These are phyloP conservation scores for Talaromyces borbonicus DNA, from an alignment of 495 filamentous ascomycete species.

Conservation along the genomic window DNA sequence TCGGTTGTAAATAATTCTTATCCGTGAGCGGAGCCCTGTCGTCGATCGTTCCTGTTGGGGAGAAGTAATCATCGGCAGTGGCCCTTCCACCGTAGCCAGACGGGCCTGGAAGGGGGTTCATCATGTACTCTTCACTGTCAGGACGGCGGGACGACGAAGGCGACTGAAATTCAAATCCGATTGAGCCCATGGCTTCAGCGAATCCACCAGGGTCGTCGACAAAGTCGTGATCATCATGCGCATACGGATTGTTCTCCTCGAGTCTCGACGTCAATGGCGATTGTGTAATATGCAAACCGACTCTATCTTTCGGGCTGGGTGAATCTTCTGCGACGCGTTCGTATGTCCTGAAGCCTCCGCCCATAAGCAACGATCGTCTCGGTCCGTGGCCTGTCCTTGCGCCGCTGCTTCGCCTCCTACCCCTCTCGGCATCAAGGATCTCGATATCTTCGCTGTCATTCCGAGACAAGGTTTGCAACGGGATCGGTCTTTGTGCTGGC, in stretches of 20 bases:
- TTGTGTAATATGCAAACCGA: slow-evolving; percentile 12
- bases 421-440: slow-evolving; percentile 18
- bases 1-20: slow-evolving; percentile 50
- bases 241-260: slow-evolving; percentile 17
- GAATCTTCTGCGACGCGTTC: slow-evolving; percentile 45
- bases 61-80: slow-evolving; percentile 40
- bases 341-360: slow-evolving; percentile 33
- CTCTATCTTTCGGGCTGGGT: slow-evolving; percentile 29
- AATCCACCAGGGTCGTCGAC: slow-evolving; percentile 43
- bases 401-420: slow-evolving; percentile 19
- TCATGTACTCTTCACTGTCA: background rate
- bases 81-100: slow-evolving; percentile 9
- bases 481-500: slow-evolving; percentile 60
- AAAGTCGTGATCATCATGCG: slow-evolving; percentile 18
- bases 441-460: slow-evolving; percentile 36
- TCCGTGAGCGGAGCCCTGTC: slow-evolving; percentile 62
- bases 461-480: slow-evolving; percentile 68
- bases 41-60: slow-evolving; percentile 40
- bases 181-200: slow-evolving; percentile 49
- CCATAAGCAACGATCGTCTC: slow-evolving; percentile 27
- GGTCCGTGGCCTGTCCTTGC: slow-evolving; percentile 20
- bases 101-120: slow-evolving; percentile 10
- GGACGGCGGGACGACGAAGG: slow-evolving; percentile 16
- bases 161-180: slow-evolving; percentile 45
- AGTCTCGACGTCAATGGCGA: slow-evolving; percentile 24